Evolutionary conservation across 108 stramenopile species (phyloP).

Genomic region (Epipyxis sp.): DNA sequence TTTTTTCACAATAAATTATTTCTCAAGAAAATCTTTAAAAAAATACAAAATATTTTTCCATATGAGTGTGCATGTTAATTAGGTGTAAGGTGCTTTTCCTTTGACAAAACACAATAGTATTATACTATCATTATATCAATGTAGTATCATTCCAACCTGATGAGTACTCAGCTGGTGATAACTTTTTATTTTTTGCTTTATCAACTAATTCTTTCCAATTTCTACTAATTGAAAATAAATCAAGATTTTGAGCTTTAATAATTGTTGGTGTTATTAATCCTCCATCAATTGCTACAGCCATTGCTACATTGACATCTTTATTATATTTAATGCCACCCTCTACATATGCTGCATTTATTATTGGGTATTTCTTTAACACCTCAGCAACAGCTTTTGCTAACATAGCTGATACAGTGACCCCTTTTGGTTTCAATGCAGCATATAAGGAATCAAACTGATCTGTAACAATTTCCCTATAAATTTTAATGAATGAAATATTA

Average conservation of each 20-base stretch:
- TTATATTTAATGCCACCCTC: constrained; percentile 77
- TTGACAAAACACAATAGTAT: constrained; percentile 36
- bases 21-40: too few species aligned
- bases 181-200: constrained; percentile 27
- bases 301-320: constrained; percentile 92
- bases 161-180: neutral
- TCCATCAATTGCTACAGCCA: constrained; percentile 97
- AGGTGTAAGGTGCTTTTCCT: constrained; percentile 36
- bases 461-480: constrained; percentile 83
- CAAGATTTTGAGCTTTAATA: constrained; percentile 81
- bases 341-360: constrained; percentile 85
- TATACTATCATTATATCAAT: neutral
- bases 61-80: too few species aligned
- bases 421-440: constrained; percentile 78
- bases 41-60: too few species aligned
- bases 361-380: constrained; percentile 85
- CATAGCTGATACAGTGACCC: constrained; percentile 85
- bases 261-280: constrained; percentile 93
- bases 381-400: constrained; percentile 90
- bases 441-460: constrained; percentile 86
- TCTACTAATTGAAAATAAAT: constrained; percentile 75
- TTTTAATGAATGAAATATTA: too few species aligned
- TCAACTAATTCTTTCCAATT: constrained; percentile 76
- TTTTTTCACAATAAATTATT: too few species aligned
- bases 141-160: neutral